These are phyloP conservation scores for Mariannaea sp. DNA, from an alignment of 2,329 filamentous ascomycete species.

Conservation along the genomic window DNA sequence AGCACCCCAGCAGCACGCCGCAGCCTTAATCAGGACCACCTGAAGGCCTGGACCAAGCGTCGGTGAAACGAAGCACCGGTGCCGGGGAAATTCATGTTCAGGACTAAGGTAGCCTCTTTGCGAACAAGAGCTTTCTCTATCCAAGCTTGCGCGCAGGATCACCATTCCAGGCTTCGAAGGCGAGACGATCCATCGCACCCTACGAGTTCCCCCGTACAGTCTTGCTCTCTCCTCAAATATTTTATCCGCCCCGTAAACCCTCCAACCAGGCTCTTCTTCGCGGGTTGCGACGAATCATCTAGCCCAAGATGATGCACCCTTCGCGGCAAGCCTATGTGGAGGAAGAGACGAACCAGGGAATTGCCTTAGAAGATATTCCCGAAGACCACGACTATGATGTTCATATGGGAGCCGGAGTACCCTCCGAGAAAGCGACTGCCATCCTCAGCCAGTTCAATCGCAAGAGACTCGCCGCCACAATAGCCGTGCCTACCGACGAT, in stretches of 20 bases:
- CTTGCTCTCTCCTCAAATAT: background rate
- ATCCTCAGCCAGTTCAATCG: constrained; percentile 88
- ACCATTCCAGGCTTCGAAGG: background rate
- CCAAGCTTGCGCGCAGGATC: constrained; percentile 14
- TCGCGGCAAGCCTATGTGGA: constrained; percentile 93
- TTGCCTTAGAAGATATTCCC: constrained; percentile 57
- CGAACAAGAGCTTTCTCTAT: constrained; percentile 1
- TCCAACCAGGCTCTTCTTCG: background rate
- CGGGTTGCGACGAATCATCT: constrained; percentile 3
- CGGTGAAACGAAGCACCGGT: constrained; percentile 39
- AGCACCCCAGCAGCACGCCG: background rate
- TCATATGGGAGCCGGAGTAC: constrained; percentile 68
- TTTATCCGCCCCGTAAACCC: background rate
- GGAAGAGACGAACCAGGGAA: constrained; percentile 65
- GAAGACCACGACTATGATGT: constrained; percentile 86
- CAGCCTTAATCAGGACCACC: background rate
- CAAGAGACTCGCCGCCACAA: constrained; percentile 84
- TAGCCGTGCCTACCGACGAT: constrained; percentile 94
- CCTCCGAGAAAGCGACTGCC: constrained; percentile 81
- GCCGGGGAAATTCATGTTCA: constrained; percentile 31
- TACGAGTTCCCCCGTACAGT: background rate
- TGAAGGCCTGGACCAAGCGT: constrained; percentile 9
- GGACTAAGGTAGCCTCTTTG: background rate
- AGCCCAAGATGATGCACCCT: constrained; percentile 76
- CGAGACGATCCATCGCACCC: background rate